A percentile compares a stretch with the other conserved stretches of the same genome.
Conservation (phyloP, 805 yeast species). For the Starmerella scarabaei region DNA sequence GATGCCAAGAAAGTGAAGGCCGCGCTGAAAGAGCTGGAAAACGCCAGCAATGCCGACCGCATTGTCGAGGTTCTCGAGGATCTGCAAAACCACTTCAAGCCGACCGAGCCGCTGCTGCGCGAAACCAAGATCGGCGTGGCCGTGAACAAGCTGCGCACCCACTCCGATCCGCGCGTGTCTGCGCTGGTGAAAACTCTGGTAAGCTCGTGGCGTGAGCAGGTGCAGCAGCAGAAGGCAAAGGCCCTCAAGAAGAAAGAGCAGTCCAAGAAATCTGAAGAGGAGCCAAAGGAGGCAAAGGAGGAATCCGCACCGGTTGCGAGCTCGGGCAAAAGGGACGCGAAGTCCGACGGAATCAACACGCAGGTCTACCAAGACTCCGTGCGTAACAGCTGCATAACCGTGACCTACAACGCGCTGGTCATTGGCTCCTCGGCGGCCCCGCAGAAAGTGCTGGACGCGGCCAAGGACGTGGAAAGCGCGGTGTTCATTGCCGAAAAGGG, state of each 20-base stretch:
- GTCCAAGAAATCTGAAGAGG: conserved; percentile 20
- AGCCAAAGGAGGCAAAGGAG: conserved; percentile 1
- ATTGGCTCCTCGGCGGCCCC: conserved; percentile 55
- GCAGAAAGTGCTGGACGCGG: conserved; percentile 45
- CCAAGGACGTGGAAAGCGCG: conserved; percentile 60
- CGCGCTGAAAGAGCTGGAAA: conserved; percentile 51
- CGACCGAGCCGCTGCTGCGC: conserved; percentile 73
- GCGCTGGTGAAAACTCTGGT: conserved; percentile 70
- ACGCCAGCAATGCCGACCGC: conserved; percentile 50
- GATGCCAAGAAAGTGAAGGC: conserved; percentile 18
- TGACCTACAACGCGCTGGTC: conserved; percentile 80
- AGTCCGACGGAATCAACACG: conserved; percentile 66
- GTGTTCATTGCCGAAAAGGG: conserved; percentile 48
- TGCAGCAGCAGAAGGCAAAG: conserved; percentile 32
- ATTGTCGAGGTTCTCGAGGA: conserved; percentile 52
- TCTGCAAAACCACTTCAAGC: conserved; percentile 58
- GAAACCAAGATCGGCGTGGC: conserved; percentile 97
- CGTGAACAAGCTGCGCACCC: conserved; percentile 75
- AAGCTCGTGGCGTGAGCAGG: conserved; percentile 79
- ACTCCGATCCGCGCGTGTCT: conserved; percentile 46
- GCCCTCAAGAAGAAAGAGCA: conserved; percentile 17
- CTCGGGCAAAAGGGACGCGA: conserved; percentile 35
- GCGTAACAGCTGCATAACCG: conserved; percentile 72
- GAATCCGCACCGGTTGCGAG: background rate
- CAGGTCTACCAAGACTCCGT: conserved; percentile 59